A percentile compares a stretch with the other conserved stretches of the same genome.
These are phyloP conservation scores for Triadica sebifera DNA, from an alignment of 345 rosid species.

Conservation along the genomic window DNA sequence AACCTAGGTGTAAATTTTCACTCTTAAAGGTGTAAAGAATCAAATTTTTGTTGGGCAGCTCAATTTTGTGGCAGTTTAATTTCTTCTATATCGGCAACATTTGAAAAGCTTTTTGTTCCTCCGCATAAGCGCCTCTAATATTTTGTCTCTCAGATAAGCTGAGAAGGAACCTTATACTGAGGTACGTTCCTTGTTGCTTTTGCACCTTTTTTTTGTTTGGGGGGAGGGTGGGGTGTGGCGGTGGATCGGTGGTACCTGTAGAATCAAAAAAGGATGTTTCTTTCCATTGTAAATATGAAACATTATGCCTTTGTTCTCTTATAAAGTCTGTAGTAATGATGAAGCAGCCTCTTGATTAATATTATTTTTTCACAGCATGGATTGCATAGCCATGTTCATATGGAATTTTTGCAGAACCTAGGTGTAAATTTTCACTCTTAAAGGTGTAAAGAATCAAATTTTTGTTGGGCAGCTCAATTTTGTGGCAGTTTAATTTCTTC, in stretches of 20 bases:
- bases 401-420: constrained; percentile 7
- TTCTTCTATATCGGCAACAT: neutral
- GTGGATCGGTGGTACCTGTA: constrained; percentile 55
- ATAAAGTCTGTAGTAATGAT: constrained; percentile 48
- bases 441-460: constrained; percentile 23
- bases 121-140: neutral
- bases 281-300: constrained; percentile 72
- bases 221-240: too few relatives aligned
- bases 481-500: neutral
- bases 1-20: constrained; percentile 16
- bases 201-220: too few relatives aligned
- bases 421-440: constrained; percentile 12
- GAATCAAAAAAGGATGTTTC: constrained; percentile 33
- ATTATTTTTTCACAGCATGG: constrained; percentile 13
- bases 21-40: constrained; percentile 13
- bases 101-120: too few relatives aligned
- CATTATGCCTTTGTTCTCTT: constrained; percentile 72
- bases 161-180: neutral
- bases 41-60: constrained; percentile 19
- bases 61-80: neutral
- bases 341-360: constrained; percentile 52
- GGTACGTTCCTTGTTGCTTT: neutral
- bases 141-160: neutral
- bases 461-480: constrained; percentile 5
- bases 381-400: constrained; percentile 13